Conservation (phyloP, 306 rosid genomes). For the Citrullus amarus region DNA sequence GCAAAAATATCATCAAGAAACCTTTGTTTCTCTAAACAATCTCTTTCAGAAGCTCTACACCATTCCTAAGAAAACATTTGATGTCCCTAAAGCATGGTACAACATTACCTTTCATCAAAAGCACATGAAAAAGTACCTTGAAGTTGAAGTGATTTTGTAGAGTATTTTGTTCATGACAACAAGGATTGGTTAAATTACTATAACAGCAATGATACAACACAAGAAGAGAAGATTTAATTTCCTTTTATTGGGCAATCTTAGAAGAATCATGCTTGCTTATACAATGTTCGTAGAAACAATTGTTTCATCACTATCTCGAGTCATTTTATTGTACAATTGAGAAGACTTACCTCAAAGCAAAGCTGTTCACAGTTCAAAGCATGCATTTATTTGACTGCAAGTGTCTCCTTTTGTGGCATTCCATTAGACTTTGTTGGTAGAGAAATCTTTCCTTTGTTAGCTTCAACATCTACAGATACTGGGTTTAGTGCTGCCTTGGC, state of each 20-base stretch:
- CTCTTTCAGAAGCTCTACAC: too few species aligned
- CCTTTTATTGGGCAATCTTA: neutral
- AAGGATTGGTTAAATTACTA: neutral
- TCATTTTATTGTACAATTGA: neutral
- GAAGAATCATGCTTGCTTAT: neutral
- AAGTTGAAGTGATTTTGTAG: neutral
- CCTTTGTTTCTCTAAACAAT: too few species aligned
- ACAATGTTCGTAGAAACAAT: neutral
- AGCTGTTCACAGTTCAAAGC: neutral
- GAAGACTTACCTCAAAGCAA: neutral
- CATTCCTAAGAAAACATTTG: too few species aligned
- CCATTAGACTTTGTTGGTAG: slow-evolving; percentile 16
- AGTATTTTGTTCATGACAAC: neutral
- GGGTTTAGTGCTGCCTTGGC: slow-evolving; percentile 19
- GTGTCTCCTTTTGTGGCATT: slow-evolving; percentile 17
- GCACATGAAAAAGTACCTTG: neutral
- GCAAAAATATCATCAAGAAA: too few species aligned
- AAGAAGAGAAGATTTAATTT: neutral
- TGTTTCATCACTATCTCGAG: neutral
- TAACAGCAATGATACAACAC: neutral
- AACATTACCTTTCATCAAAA: neutral
- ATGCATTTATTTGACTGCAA: slow-evolving; percentile 19
- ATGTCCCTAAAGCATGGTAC: neutral
- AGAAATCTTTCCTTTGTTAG: slow-evolving; percentile 16
- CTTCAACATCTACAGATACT: slow-evolving; percentile 11